These are phyloP conservation scores for Rhypophila decipiens DNA, from an alignment of 495 filamentous ascomycete genomes.

Conservation along the genomic window DNA sequence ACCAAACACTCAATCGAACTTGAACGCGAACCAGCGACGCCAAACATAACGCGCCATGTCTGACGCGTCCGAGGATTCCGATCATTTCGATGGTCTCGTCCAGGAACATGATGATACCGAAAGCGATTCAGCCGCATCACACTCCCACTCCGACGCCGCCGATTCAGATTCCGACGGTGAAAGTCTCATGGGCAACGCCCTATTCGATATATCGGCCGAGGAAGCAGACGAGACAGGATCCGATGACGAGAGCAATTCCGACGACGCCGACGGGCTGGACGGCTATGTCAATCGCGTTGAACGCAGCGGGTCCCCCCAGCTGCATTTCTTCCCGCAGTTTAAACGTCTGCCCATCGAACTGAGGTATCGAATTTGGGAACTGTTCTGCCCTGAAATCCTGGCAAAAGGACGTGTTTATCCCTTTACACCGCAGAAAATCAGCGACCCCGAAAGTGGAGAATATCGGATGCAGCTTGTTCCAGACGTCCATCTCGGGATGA, in stretches of 20 bases:
- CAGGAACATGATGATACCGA: conserved; percentile 6
- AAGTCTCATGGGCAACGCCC: neutral
- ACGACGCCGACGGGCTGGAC: conserved; percentile 1
- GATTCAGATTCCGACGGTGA: neutral
- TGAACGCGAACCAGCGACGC: no score
- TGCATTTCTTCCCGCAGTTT: conserved; percentile 34
- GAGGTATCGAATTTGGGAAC: conserved; percentile 33
- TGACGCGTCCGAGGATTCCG: conserved; percentile 7
- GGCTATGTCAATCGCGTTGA: neutral
- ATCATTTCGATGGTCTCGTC: conserved; percentile 1
- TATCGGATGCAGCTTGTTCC: no score
- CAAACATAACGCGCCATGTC: no score
- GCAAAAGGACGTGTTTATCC: conserved; percentile 21
- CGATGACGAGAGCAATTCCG: conserved; percentile 1
- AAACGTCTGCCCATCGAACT: conserved; percentile 32
- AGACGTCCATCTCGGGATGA: conserved; percentile 11
- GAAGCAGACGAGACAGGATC: conserved; percentile 10
- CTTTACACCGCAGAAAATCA: neutral
- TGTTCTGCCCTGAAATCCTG: conserved; percentile 30
- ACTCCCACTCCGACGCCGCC: neutral
- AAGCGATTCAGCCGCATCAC: neutral
- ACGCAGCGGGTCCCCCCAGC: conserved; percentile 1
- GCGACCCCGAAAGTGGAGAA: no score
- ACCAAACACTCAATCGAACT: no score
- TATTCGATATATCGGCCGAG: conserved; percentile 7